Evolutionary conservation across 1,284 basidiomycete species (phyloP), one percentile per base, ranked within the genome.

Genomic region (Neolentinus lepideus): DNA sequence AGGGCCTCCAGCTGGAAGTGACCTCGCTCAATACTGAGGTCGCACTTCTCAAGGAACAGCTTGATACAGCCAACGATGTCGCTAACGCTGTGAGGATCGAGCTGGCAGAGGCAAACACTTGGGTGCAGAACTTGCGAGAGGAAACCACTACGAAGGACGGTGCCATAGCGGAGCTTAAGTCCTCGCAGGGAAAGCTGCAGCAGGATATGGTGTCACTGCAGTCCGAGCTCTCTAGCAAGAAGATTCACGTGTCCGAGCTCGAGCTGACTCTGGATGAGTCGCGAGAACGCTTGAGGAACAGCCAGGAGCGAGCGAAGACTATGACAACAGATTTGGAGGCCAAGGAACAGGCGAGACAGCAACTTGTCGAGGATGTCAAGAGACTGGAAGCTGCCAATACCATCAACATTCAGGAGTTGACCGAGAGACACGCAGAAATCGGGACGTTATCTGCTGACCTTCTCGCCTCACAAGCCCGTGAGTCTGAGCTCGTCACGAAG

Each of bases 171-270:
- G 58, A 57, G 21, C 55, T 60, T 35, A 45, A 58, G 51, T 31
- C 38, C 19, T 46, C 58, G 14, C 54, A 56, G 14, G 57, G 55
- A 33, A 52, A 54, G 31, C 58, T 55, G 1, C 54, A 57, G 26
- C 54, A 54, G 19, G 54, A 56, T 12, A 48, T 59, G 10, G 52
- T 50, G 24, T 56, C 33, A 10, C 56, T 64, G 24, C 52, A 58
- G 16, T 33, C 57, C 9, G 55, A 63, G 45, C 45, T 57, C 4
- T 57, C 57, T 46, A 56, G 56, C 25, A 51, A 58, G 3, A 59
- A 58, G 38, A 51, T 53, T 3, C 58, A 56, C 25, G 54, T 64
- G 22, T 56, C 60, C 10, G 59, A 57, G 29, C 58, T 66, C n/a
- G 55, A 63, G 24, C 35, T 56, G 25, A 57, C 55, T 6, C 45